phyloP scores from a whole-genome alignment of 768 basidiomycete genomes.

The Austroboletus eburneus region DNA sequence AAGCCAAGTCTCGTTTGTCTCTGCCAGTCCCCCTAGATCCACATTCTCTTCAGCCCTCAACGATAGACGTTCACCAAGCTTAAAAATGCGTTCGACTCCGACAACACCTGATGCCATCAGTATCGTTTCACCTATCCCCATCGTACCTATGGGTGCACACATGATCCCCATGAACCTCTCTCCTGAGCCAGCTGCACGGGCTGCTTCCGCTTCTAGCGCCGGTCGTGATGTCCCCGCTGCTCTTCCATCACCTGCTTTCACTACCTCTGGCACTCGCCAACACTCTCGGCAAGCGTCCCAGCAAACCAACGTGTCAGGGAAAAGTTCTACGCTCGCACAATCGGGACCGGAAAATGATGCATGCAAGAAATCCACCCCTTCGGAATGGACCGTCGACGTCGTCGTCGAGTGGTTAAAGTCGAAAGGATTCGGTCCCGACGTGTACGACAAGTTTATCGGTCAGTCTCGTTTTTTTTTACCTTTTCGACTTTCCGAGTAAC shows the following conservation, averaged over 20 bases:
- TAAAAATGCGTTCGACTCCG: slow-evolving; percentile 19
- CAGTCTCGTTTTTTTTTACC: slow-evolving; percentile 21
- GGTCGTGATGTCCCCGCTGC: slow-evolving; percentile 27
- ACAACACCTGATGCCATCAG: slow-evolving; percentile 24
- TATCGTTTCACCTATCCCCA: slow-evolving; percentile 23
- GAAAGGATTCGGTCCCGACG: slow-evolving; percentile 81
- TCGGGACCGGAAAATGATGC: slow-evolving; percentile 17
- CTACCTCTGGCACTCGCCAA: slow-evolving; percentile 20
- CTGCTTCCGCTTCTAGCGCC: slow-evolving; percentile 22
- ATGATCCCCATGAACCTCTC: slow-evolving; percentile 23
- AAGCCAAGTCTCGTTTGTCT: slow-evolving; percentile 13
- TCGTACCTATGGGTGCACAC: slow-evolving; percentile 13
- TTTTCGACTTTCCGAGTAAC: neutral
- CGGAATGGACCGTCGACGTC: slow-evolving; percentile 85
- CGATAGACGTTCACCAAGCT: slow-evolving; percentile 18
- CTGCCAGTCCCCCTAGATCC: slow-evolving; percentile 12
- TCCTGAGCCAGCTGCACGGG: slow-evolving; percentile 17
- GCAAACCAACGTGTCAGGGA: slow-evolving; percentile 36
- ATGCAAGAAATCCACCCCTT: slow-evolving; percentile 37
- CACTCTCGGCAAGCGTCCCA: slow-evolving; percentile 36
- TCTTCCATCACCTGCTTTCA: slow-evolving; percentile 29
- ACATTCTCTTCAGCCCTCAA: slow-evolving; percentile 18
- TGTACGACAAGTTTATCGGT: slow-evolving; percentile 87
- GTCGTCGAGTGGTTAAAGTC: slow-evolving; percentile 84
- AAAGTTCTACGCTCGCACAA: slow-evolving; percentile 20